Conservation (phyloP, 805 yeast species). For the Nakazawaea molendinolei region DNA sequence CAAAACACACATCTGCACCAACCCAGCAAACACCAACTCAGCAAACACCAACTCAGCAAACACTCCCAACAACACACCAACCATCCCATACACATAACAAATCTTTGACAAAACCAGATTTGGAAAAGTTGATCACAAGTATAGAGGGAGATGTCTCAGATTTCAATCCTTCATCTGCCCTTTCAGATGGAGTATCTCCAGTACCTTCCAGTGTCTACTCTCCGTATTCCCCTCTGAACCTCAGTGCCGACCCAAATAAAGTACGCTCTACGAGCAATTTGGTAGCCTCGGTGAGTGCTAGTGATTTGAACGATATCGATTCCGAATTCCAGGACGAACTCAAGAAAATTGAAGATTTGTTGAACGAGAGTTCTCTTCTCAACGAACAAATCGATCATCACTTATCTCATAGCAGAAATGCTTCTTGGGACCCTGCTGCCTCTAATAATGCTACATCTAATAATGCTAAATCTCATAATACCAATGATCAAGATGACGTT, state of each 20-base stretch:
- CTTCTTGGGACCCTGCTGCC: slow-evolving; percentile 1
- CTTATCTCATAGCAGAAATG: slow-evolving; percentile 7
- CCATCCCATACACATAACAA: no score
- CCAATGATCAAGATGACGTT: background rate
- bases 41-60: no score
- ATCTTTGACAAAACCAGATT: slow-evolving; percentile 9
- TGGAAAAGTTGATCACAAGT: slow-evolving; percentile 6
- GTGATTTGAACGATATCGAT: background rate
- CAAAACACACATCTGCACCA: no score
- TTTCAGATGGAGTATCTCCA: slow-evolving; percentile 1
- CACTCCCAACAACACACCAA: no score
- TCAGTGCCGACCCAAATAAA: background rate
- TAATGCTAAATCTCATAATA: background rate
- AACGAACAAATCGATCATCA: slow-evolving; percentile 7
- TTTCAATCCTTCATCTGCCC: slow-evolving; percentile 2
- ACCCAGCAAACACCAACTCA: no score
- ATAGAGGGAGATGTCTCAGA: slow-evolving; percentile 2
- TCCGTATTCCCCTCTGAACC: slow-evolving; percentile 6
- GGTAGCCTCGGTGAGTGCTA: no score
- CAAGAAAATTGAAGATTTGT: slow-evolving; percentile 1
- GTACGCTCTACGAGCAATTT: slow-evolving; percentile 4
- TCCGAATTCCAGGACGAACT: slow-evolving; percentile 5
- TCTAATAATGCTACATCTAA: background rate
- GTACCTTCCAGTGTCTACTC: slow-evolving; percentile 9
- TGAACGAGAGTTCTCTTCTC: background rate